Conservation (phyloP, 495 filamentous ascomycete species). For the Aspergillus mulundensis region DNA sequence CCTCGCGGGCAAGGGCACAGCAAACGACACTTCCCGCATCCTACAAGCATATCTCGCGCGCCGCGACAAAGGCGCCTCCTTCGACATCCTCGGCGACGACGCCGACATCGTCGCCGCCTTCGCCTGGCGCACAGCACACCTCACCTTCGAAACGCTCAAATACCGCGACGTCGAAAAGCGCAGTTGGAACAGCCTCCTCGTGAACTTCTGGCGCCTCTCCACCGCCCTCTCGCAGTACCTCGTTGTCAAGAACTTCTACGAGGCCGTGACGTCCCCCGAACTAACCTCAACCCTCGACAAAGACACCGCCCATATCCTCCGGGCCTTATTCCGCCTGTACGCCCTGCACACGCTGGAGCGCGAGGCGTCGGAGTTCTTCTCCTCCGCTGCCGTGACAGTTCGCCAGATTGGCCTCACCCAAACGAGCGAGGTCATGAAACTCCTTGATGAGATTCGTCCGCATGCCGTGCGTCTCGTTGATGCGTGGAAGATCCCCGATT, state of each 20-base stretch:
- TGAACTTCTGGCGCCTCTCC: conserved; percentile 68
- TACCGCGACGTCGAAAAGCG: conserved; percentile 66
- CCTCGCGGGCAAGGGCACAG: conserved; percentile 48
- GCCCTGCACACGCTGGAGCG: conserved; percentile 62
- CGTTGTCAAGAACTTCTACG: conserved; percentile 68
- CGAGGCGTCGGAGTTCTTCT: conserved; percentile 64
- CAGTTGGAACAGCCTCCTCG: conserved; percentile 66
- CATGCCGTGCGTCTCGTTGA: conserved; percentile 65
- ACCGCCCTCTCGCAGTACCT: conserved; percentile 68
- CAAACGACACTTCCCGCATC: conserved; percentile 56
- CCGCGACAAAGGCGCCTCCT: conserved; percentile 62
- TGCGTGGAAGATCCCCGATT: conserved; percentile 65
- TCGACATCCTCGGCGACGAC: conserved; percentile 61
- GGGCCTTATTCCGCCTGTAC: conserved; percentile 63
- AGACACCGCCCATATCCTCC: conserved; percentile 49
- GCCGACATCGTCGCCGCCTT: conserved; percentile 62
- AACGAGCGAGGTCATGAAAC: conserved; percentile 56
- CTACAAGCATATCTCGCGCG: conserved; percentile 55
- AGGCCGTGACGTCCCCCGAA: conserved; percentile 52
- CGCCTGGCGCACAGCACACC: conserved; percentile 64
- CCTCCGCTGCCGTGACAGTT: conserved; percentile 57
- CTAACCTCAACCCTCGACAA: conserved; percentile 45
- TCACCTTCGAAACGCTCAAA: conserved; percentile 68
- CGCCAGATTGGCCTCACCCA: conserved; percentile 60
- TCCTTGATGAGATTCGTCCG: conserved; percentile 62